These are phyloP conservation scores for Pseudoscleropodium purum DNA, from an alignment of 225 moss, liverwort and hornwort species.

Conservation along the genomic window DNA sequence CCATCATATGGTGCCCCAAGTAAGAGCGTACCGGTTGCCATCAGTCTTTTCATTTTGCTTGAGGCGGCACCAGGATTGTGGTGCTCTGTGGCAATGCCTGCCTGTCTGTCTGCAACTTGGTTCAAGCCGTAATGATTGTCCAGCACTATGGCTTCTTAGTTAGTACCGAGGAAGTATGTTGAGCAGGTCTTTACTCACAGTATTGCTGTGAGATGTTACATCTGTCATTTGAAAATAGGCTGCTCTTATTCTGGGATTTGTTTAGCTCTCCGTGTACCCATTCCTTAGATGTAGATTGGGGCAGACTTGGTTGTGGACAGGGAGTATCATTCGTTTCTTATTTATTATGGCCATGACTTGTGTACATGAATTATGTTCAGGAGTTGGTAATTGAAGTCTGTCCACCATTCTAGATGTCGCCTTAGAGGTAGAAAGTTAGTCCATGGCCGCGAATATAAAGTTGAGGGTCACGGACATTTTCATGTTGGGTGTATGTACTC, in stretches of 20 bases:
- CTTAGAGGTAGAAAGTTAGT: background rate
- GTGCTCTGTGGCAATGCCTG: slow-evolving; percentile 15
- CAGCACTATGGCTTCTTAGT: slow-evolving; percentile 8
- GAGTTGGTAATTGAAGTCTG: slow-evolving; percentile 22
- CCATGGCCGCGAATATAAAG: background rate
- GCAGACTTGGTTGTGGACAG: slow-evolving; percentile 19
- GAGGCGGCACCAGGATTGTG: slow-evolving; percentile 32
- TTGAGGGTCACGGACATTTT: slow-evolving; percentile 8
- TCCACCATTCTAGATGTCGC: slow-evolving; percentile 7
- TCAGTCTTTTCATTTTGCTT: slow-evolving; percentile 19
- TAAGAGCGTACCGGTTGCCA: slow-evolving; percentile 14
- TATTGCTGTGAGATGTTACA: slow-evolving; percentile 19
- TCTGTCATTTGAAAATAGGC: slow-evolving; percentile 28
- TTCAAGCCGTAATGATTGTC: slow-evolving; percentile 17
- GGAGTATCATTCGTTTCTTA: slow-evolving; percentile 11
- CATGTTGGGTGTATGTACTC: slow-evolving; percentile 17
- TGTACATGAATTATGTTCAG: slow-evolving; percentile 23
- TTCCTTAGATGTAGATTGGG: slow-evolving; percentile 23
- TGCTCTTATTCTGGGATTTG: slow-evolving; percentile 24
- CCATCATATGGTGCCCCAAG: slow-evolving; percentile 16
- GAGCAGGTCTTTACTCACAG: slow-evolving; percentile 21
- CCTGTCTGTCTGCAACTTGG: slow-evolving; percentile 20
- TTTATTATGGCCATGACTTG: slow-evolving; percentile 26
- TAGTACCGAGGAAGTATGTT: slow-evolving; percentile 13
- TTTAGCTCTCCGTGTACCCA: slow-evolving; percentile 17